A percentile compares a stretch with the other conserved stretches of the same genome.
Evolutionary conservation across 2,329 filamentous ascomycete species (phyloP).

Genomic region (Pseudovirgaria hyperparasitica): DNA sequence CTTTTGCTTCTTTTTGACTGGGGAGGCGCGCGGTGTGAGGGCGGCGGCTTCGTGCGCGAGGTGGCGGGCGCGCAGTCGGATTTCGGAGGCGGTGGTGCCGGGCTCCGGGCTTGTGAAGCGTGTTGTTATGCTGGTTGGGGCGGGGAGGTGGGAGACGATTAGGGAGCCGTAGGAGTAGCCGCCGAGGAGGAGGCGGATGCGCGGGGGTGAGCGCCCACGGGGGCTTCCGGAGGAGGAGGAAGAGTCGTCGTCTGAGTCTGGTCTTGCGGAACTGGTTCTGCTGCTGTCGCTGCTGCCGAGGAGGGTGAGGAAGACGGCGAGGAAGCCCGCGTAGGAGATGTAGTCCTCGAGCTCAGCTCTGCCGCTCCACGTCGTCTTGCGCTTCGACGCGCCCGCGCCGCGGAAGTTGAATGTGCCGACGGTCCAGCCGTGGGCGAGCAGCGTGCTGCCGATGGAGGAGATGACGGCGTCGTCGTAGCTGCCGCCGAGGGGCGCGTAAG

Average conservation of each 20-base stretch:
- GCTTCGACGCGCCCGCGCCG: conserved; percentile 62
- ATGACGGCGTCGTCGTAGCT: conserved; percentile 74
- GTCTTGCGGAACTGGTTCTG: conserved; percentile 1
- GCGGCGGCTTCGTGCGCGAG: conserved; percentile 38
- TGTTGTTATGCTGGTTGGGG: conserved; percentile 40
- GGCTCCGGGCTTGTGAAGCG: conserved; percentile 41
- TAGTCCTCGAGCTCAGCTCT: conserved; percentile 75
- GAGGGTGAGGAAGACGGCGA: conserved; percentile 24
- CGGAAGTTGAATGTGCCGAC: conserved; percentile 92
- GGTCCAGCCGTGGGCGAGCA: conserved; percentile 59
- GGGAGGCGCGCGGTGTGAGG: conserved; percentile 9
- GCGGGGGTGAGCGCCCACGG: neutral
- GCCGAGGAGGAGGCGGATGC: conserved; percentile 43
- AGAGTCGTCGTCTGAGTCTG: conserved; percentile 4
- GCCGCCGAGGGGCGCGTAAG: conserved; percentile 80
- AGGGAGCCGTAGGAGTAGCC: conserved; percentile 91
- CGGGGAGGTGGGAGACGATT: conserved; percentile 60
- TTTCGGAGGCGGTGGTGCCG: conserved; percentile 53
- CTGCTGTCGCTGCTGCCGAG: conserved; percentile 2
- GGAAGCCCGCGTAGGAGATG: conserved; percentile 66
- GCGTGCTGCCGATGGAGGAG: conserved; percentile 45
- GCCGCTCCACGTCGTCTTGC: conserved; percentile 77
- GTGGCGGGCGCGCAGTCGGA: conserved; percentile 55
- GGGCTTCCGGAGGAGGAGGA: neutral
- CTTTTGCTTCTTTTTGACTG: conserved; percentile 6